Evolutionary conservation across 2,329 filamentous ascomycete species (phyloP).

Genomic region (Waltergamsia citrina): DNA sequence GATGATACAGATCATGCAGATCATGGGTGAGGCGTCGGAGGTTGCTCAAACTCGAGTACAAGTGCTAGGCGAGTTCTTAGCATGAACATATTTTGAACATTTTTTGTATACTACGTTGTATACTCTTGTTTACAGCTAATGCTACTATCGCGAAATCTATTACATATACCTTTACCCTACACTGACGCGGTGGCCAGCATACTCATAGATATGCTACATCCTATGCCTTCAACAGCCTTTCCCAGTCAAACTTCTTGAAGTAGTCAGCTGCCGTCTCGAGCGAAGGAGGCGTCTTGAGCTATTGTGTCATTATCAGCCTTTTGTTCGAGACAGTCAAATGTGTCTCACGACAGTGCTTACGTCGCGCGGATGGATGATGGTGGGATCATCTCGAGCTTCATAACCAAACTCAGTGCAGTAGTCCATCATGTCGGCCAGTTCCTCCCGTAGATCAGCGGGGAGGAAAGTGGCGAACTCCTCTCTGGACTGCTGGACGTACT

Average conservation of each 20-base stretch:
- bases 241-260: conserved; percentile 7
- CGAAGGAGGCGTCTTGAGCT: conserved; percentile 3
- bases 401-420: conserved; percentile 10
- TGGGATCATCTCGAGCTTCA: conserved; percentile 7
- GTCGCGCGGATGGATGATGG: conserved; percentile 7
- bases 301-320: conserved; percentile 1
- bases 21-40: conserved; percentile 48
- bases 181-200: too few relatives aligned
- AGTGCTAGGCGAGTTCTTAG: conserved; percentile 45
- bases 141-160: too few relatives aligned
- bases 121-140: neutral
- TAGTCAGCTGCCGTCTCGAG: conserved; percentile 6
- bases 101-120: neutral
- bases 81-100: neutral
- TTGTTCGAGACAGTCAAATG: neutral
- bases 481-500: conserved; percentile 3
- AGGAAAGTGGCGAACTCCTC: neutral
- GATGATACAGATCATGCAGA: conserved; percentile 56
- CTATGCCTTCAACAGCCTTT: too few relatives aligned
- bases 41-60: conserved; percentile 50
- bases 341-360: conserved; percentile 7
- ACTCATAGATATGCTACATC: too few relatives aligned
- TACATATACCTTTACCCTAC: too few relatives aligned
- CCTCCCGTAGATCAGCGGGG: conserved; percentile 4
- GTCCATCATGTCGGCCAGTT: conserved; percentile 5